These are phyloP conservation scores for Globisporangium parvum DNA, from an alignment of 352 stramenopile genomes.

Conservation along the genomic window DNA sequence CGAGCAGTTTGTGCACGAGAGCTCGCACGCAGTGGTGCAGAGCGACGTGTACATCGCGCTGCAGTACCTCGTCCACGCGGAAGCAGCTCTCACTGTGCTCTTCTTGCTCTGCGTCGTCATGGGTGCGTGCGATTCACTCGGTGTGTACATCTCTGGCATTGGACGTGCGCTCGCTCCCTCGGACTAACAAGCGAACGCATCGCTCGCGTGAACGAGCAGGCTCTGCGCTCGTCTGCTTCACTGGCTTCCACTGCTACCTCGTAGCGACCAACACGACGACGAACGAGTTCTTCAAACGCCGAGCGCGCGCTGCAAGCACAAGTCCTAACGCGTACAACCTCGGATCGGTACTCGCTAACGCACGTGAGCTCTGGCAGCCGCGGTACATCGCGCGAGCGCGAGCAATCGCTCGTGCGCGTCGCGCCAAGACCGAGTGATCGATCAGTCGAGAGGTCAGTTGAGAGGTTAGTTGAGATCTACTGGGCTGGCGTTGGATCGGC, in stretches of 20 bases:
- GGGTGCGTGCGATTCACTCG: conserved; percentile 21
- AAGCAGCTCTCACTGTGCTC: conserved; percentile 32
- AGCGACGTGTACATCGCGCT: conserved; percentile 34
- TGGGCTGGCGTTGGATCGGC: too few relatives aligned
- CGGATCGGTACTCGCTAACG: conserved; percentile 17
- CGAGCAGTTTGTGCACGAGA: conserved; percentile 40
- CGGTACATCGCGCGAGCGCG: conserved; percentile 19
- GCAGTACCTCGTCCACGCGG: conserved; percentile 42
- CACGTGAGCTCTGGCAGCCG: conserved; percentile 24
- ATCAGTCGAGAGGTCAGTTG: too few relatives aligned
- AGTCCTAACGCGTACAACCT: conserved; percentile 15
- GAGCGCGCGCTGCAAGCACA: conserved; percentile 1
- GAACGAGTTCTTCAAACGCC: conserved; percentile 74
- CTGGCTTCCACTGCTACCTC: conserved; percentile 47
- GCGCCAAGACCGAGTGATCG: background rate
- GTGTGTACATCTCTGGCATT: background rate
- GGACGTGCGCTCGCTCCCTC: background rate
- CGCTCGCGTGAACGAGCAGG: conserved; percentile 11
- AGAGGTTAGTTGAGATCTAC: too few relatives aligned
- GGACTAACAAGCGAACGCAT: too few relatives aligned
- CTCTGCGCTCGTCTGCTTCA: conserved; percentile 36
- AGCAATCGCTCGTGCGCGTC: background rate
- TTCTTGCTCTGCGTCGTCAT: conserved; percentile 44
- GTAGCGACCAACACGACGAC: conserved; percentile 53
- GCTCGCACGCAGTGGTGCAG: conserved; percentile 25